Conservation (phyloP, 2,329 filamentous ascomycete genomes). For the Alternaria infectoria region DNA sequence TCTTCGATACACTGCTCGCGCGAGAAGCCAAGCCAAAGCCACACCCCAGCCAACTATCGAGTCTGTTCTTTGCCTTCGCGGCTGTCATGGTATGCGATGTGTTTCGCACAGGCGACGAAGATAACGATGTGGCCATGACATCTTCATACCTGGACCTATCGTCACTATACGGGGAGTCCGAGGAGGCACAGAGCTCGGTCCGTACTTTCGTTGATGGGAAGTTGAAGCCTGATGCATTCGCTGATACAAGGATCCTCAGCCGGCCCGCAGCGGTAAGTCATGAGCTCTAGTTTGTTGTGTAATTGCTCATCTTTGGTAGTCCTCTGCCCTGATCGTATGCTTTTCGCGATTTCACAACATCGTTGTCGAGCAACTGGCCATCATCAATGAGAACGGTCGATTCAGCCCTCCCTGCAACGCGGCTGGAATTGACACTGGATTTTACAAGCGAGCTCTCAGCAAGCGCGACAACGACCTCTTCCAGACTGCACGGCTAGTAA, state of each 20-base stretch:
- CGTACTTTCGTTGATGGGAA: neutral
- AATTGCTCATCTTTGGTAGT: neutral
- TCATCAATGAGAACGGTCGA: neutral
- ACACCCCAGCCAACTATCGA: neutral
- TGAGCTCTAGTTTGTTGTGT: neutral
- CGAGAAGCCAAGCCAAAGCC: neutral
- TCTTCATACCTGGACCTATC: neutral
- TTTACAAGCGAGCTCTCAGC: neutral
- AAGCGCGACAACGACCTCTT: neutral
- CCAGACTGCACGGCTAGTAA: neutral
- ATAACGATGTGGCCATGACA: neutral
- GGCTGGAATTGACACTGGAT: neutral
- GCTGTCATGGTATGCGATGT: neutral
- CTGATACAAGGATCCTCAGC: neutral
- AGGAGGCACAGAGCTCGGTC: neutral
- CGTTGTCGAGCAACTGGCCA: neutral
- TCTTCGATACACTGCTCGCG: neutral
- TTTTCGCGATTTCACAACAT: neutral
- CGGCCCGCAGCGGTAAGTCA: neutral
- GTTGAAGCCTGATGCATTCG: neutral
- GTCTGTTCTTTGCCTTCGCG: neutral
- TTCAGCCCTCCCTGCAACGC: neutral
- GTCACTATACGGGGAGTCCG: neutral
- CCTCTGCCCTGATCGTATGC: neutral
- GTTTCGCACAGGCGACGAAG: neutral